Evolutionary conservation across 495 filamentous ascomycete species (phyloP), one percentile per base, ranked within the genome.

Genomic region (Podospora pseudoanserina): DNA sequence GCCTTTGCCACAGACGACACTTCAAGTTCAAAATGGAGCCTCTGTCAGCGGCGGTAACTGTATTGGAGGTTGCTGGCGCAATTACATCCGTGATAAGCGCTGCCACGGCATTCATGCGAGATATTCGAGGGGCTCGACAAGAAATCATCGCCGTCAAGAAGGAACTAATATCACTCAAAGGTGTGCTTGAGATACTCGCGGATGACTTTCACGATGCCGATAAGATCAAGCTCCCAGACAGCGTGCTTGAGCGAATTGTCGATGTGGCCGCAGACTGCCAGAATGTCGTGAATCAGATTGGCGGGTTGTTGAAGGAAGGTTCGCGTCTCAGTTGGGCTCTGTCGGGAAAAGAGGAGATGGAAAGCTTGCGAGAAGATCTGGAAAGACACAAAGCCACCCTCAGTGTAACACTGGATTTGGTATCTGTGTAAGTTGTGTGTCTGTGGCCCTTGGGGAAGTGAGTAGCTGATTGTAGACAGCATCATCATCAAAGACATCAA

Each of bases 381-480:
- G 60, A 62, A n/a, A n/a, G 19, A 15, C 20, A 62, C 60, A 62
- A 62, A n/a, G 19, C 60, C 5, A 32, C 60, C 0, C 30, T 62
- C 19, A 62, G 60, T 32, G 16, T 62, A 5, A 62, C 60, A 6
- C 32, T 62, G 23, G 60, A 62, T 16, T 62, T 62, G 23, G 60
- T 62, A 9, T 62, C 27, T 2, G 30, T 62, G 60, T 62, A 32
- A 30, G 60, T 62, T 3, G 0, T 16, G 30, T 27, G 7, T 59
- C 13, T 13, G 6, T 2, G 5, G 20, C 60, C 23, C 26, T 7
- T 62, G 4, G 7, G 4, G 18, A 5, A 4, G 30, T 62, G 7
- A 6, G 5, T 15, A 30, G 18, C 30, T 32, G 27, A 59, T 62
- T 0, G 15, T n/a, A 15, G 23, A 28, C 9, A 62, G 60, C 11